phyloP scores from a whole-genome alignment of 306 rosid genomes.

The Adenanthera pavonina region DNA sequence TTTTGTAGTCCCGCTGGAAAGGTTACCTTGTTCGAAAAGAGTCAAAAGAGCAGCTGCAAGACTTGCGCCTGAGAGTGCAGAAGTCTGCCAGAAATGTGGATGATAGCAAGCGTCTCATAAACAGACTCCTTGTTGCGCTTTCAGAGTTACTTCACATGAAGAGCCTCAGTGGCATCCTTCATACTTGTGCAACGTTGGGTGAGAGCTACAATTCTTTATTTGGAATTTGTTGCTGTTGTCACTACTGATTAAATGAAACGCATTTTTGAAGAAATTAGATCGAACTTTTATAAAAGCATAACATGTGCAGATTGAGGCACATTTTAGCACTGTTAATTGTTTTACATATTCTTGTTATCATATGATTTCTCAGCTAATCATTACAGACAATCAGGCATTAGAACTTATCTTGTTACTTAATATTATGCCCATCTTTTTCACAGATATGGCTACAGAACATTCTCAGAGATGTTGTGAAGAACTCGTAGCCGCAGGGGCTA shows the following conservation, averaged over 20 bases:
- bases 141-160: constrained; percentile 60
- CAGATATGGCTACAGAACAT: constrained; percentile 86
- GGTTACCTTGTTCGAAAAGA: constrained; percentile 73
- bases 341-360: not conserved
- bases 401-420: not conserved
- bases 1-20: constrained; percentile 79
- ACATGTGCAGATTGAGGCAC: not conserved
- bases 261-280: not conserved
- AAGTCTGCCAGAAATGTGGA: constrained; percentile 79
- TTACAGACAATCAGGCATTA: not conserved
- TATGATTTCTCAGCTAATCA: not conserved
- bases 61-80: constrained; percentile 72
- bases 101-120: constrained; percentile 83
- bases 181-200: constrained; percentile 87
- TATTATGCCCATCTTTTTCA: constrained; percentile 13
- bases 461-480: constrained; percentile 91
- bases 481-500: constrained; percentile 87
- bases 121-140: constrained; percentile 66
- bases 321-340: not conserved
- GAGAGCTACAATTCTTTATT: constrained; percentile 34
- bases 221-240: constrained; percentile 16
- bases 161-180: constrained; percentile 70
- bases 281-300: not conserved
- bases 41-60: constrained; percentile 64
- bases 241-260: not conserved